Evolutionary conservation across 1,284 basidiomycete species (phyloP), one percentile per base, ranked within the genome.

Genomic region (Puccinia brachypodii): DNA sequence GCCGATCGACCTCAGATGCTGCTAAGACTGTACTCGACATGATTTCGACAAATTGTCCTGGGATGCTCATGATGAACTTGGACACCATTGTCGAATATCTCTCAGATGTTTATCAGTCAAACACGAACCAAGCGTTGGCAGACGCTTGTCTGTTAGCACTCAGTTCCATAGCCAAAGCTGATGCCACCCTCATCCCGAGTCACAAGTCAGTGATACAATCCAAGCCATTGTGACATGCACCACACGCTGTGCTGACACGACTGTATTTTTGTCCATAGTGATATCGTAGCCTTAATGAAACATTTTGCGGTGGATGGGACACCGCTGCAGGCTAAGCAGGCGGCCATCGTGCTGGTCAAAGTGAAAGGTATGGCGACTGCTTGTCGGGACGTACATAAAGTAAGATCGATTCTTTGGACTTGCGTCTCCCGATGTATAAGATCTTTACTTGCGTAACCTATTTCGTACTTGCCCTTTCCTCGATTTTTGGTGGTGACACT

Each of bases 261-360:
- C 31, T 68, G 3, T 40, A 3, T 42, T 28, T n/a, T 44, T 28
- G 64, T 81, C 56, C 79, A 82, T 83, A 87, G 85, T 60, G 85
- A 85, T 76, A 83, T 91, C 0, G 86, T 91, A 11, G 93, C 96
- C 50, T 89, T 91, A 19, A 88, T 93, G 9, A 88, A 88, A 77
- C 89, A 90, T 40, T 90, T 91, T 83, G 92, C 90, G 0, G 86
- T 91, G 44, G 89, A 90, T 13, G 89, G 90, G 0, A 90, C 92
- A 44, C 88, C 88, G 25, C 88, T 90, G 25, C 91, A 93, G 84
- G 93, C 95, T 28, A 98, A 98, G 86, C 96, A 94, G 86, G 94
- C 95, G 0, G 91, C 93, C 0, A 91, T 94, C 33, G 88, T 95
- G 69, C 85, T 98, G 11, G 90, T 92, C 0, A 84, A 85, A 22